A percentile compares a stretch with the other conserved stretches of the same genome.
Evolutionary conservation across 495 filamentous ascomycete genomes (phyloP).

Genomic region (Xylaria longipes): DNA sequence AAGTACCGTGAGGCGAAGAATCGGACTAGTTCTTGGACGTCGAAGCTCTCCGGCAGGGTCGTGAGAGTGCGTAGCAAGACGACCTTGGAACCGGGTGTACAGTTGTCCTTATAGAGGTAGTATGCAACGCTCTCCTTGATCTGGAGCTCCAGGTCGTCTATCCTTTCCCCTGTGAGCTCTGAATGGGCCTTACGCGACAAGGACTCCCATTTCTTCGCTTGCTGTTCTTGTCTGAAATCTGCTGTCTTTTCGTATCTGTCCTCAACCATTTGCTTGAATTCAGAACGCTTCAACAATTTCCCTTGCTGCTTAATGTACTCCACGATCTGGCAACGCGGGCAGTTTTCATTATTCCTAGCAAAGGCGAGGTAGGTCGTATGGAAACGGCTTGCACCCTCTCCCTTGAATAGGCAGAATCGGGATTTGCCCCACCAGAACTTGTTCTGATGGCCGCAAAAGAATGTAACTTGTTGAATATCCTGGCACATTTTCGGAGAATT

Average conservation of each 20-base stretch:
- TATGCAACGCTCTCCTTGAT: not conserved
- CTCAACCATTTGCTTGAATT: not conserved
- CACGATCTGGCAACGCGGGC: not conserved
- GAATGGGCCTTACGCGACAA: not conserved
- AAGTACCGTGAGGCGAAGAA: conserved; percentile 1
- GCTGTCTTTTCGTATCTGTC: not conserved
- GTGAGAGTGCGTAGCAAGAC: not conserved
- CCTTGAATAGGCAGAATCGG: conserved; percentile 13
- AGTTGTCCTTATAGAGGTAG: not conserved
- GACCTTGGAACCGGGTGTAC: not conserved
- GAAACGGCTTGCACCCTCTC: not conserved
- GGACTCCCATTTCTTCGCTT: not conserved
- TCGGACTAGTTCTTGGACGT: not conserved
- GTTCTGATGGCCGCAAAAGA: conserved; percentile 14
- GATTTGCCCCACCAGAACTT: conserved; percentile 10
- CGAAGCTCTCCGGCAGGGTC: not conserved
- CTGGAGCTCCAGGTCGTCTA: not conserved
- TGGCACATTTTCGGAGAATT: conserved; percentile 10
- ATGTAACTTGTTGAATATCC: conserved; percentile 9
- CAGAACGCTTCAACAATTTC: not conserved
- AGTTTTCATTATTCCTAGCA: not conserved
- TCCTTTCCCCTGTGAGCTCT: not conserved
- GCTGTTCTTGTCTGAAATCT: not conserved
- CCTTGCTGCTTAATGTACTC: not conserved
- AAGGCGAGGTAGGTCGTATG: not conserved